phyloP scores from a whole-genome alignment of 768 basidiomycete genomes.

The Boletus bicolor region DNA sequence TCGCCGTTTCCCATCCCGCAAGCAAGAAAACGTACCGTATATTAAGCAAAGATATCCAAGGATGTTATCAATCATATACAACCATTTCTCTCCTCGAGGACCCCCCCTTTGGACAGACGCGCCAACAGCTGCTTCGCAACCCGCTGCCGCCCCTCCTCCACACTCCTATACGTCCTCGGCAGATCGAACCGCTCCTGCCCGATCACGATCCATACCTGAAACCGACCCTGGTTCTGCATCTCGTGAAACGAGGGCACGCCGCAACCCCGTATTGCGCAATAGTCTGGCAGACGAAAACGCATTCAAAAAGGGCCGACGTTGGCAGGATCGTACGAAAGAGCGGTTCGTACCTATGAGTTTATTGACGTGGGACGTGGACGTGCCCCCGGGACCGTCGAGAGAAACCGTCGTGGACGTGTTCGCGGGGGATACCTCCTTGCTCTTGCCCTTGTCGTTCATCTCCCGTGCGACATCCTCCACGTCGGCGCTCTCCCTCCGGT shows the following conservation, averaged over 20 bases:
- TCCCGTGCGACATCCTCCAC: neutral
- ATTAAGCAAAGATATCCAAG: too few species aligned
- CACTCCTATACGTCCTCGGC: too few species aligned
- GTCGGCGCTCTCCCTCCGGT: neutral
- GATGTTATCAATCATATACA: too few species aligned
- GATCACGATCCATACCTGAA: slow-evolving; percentile 42
- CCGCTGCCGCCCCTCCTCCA: too few species aligned
- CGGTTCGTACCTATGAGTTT: slow-evolving; percentile 12
- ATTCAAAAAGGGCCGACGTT: neutral
- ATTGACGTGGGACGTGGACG: slow-evolving; percentile 12
- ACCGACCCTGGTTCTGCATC: slow-evolving; percentile 18
- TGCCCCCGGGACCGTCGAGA: too few species aligned
- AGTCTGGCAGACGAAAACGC: slow-evolving; percentile 10
- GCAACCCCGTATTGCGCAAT: slow-evolving; percentile 14
- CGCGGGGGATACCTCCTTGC: slow-evolving; percentile 2
- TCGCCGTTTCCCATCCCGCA: too few species aligned
- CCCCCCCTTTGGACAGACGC: too few species aligned
- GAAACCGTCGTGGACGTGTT: neutral
- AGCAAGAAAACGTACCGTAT: too few species aligned
- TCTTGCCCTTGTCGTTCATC: slow-evolving; percentile 9
- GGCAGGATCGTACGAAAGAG: neutral
- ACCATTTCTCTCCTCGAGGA: too few species aligned
- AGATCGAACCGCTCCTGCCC: too few species aligned
- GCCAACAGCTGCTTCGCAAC: too few species aligned
- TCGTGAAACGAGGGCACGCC: slow-evolving; percentile 36